Conservation (phyloP, 371 early-diverging fungal genomes). For the Quaeritorhiza haematococci region DNA sequence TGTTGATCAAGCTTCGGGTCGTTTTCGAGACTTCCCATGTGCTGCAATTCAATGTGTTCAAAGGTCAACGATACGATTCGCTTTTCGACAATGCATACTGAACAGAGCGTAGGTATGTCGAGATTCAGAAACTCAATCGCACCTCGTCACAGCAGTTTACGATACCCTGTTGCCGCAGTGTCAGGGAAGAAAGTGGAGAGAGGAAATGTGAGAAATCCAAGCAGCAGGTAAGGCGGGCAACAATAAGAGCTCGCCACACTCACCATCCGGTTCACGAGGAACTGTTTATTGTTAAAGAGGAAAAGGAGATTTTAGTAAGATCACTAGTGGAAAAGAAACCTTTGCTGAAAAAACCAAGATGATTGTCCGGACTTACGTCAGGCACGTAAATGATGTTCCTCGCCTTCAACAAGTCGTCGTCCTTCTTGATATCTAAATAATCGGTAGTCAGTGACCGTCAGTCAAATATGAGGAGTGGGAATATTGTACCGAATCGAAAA, state of each 20-base stretch:
- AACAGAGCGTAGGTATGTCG: too few relatives aligned
- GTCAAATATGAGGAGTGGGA: constrained; percentile 1
- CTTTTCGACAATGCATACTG: too few relatives aligned
- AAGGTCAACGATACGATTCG: too few relatives aligned
- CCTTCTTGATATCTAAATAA: constrained; percentile 14
- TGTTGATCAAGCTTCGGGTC: constrained; percentile 35
- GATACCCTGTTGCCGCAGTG: too few relatives aligned
- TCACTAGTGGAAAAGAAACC: neutral
- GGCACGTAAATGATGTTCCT: constrained; percentile 34
- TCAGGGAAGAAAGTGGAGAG: too few relatives aligned
- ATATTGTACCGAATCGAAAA: neutral
- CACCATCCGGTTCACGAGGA: constrained; percentile 38
- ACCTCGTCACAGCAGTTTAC: constrained; percentile 40
- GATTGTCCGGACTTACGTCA: constrained; percentile 16
- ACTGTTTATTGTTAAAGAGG: constrained; percentile 10
- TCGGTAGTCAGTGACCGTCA: constrained; percentile 1
- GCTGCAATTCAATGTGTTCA: too few relatives aligned
- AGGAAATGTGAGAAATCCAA: too few relatives aligned
- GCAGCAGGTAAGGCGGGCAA: too few relatives aligned
- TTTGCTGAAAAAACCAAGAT: neutral
- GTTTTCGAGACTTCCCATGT: constrained; percentile 22
- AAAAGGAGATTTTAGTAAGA: neutral
- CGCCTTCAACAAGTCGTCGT: constrained; percentile 22
- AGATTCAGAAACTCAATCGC: too few relatives aligned
- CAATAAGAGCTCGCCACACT: neutral